Evolutionary conservation across 106 monocot genomes (phyloP).

Genomic region (Narthecium ossifragum): DNA sequence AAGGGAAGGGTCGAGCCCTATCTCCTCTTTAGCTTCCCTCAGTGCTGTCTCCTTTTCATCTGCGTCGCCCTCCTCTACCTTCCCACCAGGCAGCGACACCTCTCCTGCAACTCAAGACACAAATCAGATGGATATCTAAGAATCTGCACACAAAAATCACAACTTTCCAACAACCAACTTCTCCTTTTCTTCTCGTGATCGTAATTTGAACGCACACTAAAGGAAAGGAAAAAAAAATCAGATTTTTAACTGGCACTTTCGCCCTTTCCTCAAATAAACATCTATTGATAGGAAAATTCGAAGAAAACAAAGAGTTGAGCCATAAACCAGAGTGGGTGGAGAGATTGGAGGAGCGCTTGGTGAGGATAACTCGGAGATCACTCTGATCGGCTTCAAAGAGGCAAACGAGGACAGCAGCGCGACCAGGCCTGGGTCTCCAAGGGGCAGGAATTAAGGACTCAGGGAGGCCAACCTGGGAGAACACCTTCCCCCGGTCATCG

Average conservation of each 20-base stretch:
- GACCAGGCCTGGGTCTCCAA: constrained; percentile 24
- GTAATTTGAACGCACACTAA: too few relatives aligned
- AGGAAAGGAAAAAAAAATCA: too few relatives aligned
- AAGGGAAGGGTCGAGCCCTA: constrained; percentile 39
- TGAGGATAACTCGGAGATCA: constrained; percentile 82
- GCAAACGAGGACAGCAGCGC: constrained; percentile 79
- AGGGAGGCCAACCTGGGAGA: constrained; percentile 21
- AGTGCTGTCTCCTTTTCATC: constrained; percentile 40
- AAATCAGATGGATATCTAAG: not conserved
- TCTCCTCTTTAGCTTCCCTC: constrained; percentile 46
- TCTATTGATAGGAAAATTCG: not conserved
- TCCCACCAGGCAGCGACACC: constrained; percentile 73
- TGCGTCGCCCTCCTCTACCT: constrained; percentile 49
- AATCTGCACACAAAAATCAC: too few relatives aligned
- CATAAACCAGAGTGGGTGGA: constrained; percentile 62
- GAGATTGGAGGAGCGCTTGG: constrained; percentile 70
- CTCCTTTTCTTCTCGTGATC: too few relatives aligned
- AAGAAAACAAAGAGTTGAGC: too few relatives aligned
- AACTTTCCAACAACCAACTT: too few relatives aligned
- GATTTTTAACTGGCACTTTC: too few relatives aligned
- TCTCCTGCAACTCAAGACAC: constrained; percentile 36
- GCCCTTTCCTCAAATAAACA: not conserved
- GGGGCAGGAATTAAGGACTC: constrained; percentile 6
- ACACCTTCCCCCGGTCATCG: constrained; percentile 18
- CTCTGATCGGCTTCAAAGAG: constrained; percentile 70